Evolutionary conservation across 2,329 filamentous ascomycete genomes (phyloP).

Genomic region (Coniochaeta pulveracea): DNA sequence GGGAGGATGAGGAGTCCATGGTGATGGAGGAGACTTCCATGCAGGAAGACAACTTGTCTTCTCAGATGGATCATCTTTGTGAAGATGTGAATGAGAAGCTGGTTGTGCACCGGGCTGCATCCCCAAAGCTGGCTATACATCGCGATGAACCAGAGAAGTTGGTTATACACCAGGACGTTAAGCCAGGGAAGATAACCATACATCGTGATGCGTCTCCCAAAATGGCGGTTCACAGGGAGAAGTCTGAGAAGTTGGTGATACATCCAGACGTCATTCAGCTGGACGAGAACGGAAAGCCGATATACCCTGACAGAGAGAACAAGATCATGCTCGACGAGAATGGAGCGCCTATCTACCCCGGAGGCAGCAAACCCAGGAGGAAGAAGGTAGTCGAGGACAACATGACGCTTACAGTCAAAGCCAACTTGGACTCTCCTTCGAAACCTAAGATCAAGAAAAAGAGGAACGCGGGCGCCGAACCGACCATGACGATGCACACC

Average conservation of each 20-base stretch:
- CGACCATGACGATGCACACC: constrained; percentile 98
- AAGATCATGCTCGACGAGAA: constrained; percentile 53
- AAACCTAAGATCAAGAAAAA: constrained; percentile 75
- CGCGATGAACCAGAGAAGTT: constrained; percentile 28
- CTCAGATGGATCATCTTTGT: constrained; percentile 15
- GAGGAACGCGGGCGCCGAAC: constrained; percentile 56
- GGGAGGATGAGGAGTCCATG: constrained; percentile 33
- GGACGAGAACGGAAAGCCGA: constrained; percentile 47
- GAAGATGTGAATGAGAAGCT: too few relatives aligned
- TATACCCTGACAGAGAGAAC: too few relatives aligned
- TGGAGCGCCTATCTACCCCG: constrained; percentile 28
- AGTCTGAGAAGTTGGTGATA: constrained; percentile 27
- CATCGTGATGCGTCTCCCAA: too few relatives aligned
- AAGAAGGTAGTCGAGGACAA: constrained; percentile 78
- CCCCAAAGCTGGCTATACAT: too few relatives aligned
- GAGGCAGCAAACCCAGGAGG: constrained; percentile 41
- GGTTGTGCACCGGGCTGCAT: too few relatives aligned
- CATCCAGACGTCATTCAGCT: constrained; percentile 33
- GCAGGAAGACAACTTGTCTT: constrained; percentile 13
- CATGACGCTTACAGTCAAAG: constrained; percentile 85
- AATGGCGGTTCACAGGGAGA: too few relatives aligned
- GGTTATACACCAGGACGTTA: constrained; percentile 29
- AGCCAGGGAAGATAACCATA: too few relatives aligned
- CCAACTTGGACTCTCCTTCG: constrained; percentile 82
- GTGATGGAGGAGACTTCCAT: constrained; percentile 12